Conservation (phyloP, 768 basidiomycete genomes). For the Auriscalpium vulgare region DNA sequence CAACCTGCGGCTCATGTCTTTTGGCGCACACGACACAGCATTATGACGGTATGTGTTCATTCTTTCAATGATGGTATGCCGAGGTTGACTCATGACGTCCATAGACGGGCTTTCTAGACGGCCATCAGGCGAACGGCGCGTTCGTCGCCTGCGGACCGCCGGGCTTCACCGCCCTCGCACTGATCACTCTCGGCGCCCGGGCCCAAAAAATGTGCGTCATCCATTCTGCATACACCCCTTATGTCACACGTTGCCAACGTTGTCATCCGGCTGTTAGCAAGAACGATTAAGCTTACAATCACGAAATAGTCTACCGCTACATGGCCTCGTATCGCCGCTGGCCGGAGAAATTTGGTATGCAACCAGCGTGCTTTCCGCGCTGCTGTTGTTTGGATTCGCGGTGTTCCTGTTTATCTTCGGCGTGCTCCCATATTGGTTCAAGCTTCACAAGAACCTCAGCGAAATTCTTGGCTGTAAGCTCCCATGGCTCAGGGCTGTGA, state of each 20-base stretch:
- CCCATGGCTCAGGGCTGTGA: neutral
- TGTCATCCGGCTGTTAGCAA: neutral
- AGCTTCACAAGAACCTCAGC: slow-evolving; percentile 35
- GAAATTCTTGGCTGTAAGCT: slow-evolving; percentile 39
- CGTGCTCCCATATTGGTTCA: slow-evolving; percentile 40
- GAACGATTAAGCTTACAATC: too few relatives aligned
- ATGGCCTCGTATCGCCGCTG: slow-evolving; percentile 27
- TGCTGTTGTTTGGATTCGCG: slow-evolving; percentile 39
- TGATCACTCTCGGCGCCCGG: slow-evolving; percentile 35
- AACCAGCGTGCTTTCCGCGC: slow-evolving; percentile 27
- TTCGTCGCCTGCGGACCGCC: slow-evolving; percentile 43
- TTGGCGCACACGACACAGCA: slow-evolving; percentile 14
- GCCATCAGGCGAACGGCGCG: slow-evolving; percentile 40
- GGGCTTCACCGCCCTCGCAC: slow-evolving; percentile 40
- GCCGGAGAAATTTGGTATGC: slow-evolving; percentile 42
- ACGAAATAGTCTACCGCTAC: slow-evolving; percentile 22
- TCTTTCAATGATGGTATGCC: neutral
- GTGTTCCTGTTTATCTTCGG: slow-evolving; percentile 41
- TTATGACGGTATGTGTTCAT: slow-evolving; percentile 28
- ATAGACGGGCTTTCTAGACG: slow-evolving; percentile 39
- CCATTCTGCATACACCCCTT: neutral
- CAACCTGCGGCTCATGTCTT: neutral
- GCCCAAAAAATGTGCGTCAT: slow-evolving; percentile 30
- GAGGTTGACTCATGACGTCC: neutral
- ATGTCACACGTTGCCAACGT: neutral